Base-by-base conservation (phyloP, 2,329 filamentous ascomycete species). In the Fusarium acutatum region DNA sequence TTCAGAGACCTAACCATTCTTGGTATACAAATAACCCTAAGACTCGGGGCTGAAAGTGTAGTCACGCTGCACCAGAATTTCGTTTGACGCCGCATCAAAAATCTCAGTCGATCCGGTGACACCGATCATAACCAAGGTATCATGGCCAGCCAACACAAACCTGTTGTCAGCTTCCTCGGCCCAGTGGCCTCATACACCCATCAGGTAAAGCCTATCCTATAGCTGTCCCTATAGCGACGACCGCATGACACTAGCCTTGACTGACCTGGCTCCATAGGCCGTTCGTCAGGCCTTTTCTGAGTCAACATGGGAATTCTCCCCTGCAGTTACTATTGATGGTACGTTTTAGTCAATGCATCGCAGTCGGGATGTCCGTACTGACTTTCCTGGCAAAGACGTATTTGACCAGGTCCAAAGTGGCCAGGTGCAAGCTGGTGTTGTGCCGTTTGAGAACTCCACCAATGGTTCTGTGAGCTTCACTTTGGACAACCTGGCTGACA, bases 391-490 rank as follows among this genome's bases (percentile, higher is more conserved):
- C 30, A 57, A 73, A 92, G 94, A 96, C 79, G 91, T 97, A 76
- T 97, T 98, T 81, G 86, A 91, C 57, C 88, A 91, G 22, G 93
- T 97, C 11, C 94, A 97, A 79, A 86, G 87, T 41, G 88, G 89
- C 65, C 80, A 84, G 49, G 90, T 89, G 2, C 83, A 88, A 59
- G 91, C 91, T 64, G 96, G 95, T 75, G 93, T 98, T 37, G 93
- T 98, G 4, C 96, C 96, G 12, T 95, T 97, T 82, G 96, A 98
- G 81, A 99, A 99, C 85, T 97, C 94, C 44, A 96, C 94, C 80
- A 97, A 98, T 82, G 96, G 96, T 78, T 92, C 93, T 61, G 96
- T 99, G 56, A 91, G 96, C 63, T 93, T 94, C 81, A 97, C 95
- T 1, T 88, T 98, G 30, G 95, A 98, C 82, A 90, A 96, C 73